A percentile compares a stretch with the other conserved stretches of the same genome.
Evolutionary conservation across 768 basidiomycete genomes (phyloP).

Genomic region (Kwoniella sp.): DNA sequence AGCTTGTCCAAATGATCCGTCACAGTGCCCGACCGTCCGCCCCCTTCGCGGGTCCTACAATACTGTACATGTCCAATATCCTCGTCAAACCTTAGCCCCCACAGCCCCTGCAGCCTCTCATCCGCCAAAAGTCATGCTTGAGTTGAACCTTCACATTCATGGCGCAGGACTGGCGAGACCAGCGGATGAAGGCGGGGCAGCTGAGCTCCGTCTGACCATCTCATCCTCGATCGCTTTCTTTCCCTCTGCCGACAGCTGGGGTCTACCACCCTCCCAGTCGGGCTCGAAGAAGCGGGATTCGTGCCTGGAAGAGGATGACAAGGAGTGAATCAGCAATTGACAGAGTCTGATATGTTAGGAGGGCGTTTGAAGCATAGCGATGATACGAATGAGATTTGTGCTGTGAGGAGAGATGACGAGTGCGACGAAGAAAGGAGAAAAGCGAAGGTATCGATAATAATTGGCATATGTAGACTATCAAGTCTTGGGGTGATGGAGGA

Average conservation of each 20-base stretch:
- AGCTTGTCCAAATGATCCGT: no score
- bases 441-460: no score
- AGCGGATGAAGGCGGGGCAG: background rate
- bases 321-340: background rate
- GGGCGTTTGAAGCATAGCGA: background rate
- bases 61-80: no score
- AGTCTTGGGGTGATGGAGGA: no score
- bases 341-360: background rate
- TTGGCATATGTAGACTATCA: no score
- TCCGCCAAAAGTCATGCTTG: background rate
- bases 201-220: constrained; percentile 11
- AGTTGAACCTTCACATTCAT: background rate
- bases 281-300: constrained; percentile 72
- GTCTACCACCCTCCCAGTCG: constrained; percentile 68
- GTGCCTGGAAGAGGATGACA: background rate
- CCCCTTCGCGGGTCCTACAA: no score
- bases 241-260: constrained; percentile 71
- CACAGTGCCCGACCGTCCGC: no score
- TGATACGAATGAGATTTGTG: no score
- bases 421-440: no score
- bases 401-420: no score
- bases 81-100: no score
- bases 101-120: no score
- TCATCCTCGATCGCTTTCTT: constrained; percentile 74
- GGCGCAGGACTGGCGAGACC: background rate